Conservation (phyloP, 805 yeast genomes). For the Schwanniomyces sp. region DNA sequence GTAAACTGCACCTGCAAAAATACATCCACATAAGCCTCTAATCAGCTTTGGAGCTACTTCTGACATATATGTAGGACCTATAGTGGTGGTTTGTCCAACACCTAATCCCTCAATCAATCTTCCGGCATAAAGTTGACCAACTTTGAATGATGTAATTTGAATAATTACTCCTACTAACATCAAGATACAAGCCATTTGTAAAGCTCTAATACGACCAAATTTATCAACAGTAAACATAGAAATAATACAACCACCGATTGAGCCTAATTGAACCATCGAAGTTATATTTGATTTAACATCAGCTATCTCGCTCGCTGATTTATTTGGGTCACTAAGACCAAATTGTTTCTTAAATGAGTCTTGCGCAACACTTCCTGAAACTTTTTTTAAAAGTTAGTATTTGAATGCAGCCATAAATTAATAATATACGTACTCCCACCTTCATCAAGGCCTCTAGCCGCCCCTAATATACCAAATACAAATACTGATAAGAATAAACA, state of each 20-base stretch:
- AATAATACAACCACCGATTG: slow-evolving; percentile 52
- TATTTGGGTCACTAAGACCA: slow-evolving; percentile 43
- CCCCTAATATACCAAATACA: slow-evolving; percentile 55
- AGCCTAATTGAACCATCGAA: slow-evolving; percentile 59
- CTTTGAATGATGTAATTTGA: slow-evolving; percentile 44
- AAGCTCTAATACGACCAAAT: slow-evolving; percentile 51
- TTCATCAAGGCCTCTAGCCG: slow-evolving; percentile 60
- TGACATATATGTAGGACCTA: slow-evolving; percentile 55
- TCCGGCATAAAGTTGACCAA: slow-evolving; percentile 58
- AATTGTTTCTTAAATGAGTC: slow-evolving; percentile 40
- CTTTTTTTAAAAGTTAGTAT: not conserved
- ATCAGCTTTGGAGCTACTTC: slow-evolving; percentile 55
- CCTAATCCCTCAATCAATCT: slow-evolving; percentile 55
- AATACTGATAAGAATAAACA: slow-evolving; percentile 45
- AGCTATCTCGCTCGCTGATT: slow-evolving; percentile 37
- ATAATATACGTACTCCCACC: slow-evolving; percentile 30
- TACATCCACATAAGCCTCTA: slow-evolving; percentile 52
- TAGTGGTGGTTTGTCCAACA: slow-evolving; percentile 56
- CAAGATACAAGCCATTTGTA: slow-evolving; percentile 41
- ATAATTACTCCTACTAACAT: slow-evolving; percentile 49
- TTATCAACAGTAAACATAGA: slow-evolving; percentile 50
- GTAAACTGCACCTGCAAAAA: slow-evolving; percentile 59
- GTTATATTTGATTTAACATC: slow-evolving; percentile 52
- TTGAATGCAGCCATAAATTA: not conserved
- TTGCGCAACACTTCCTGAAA: slow-evolving; percentile 47